phyloP scores from a whole-genome alignment of 1,284 basidiomycete species.

The Malassezia sp. region DNA sequence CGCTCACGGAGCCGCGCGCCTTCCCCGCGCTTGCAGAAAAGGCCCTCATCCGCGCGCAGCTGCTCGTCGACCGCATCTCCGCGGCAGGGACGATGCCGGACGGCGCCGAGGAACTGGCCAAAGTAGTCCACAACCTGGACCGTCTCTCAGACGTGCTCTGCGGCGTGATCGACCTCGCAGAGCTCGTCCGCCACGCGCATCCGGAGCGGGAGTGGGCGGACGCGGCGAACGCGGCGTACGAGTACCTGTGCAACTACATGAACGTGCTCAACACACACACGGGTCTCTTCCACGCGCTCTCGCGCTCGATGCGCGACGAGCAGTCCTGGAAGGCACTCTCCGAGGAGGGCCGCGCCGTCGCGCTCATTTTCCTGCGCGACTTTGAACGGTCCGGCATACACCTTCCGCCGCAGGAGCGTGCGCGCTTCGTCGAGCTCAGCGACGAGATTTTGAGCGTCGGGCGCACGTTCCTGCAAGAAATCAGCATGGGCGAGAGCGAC shows the following conservation, averaged over 20 bases:
- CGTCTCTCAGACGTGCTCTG: slow-evolving; percentile 87
- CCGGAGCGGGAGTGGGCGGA: slow-evolving; percentile 72
- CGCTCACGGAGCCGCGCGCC: slow-evolving; percentile 26
- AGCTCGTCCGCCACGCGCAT: slow-evolving; percentile 83
- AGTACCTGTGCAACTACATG: slow-evolving; percentile 89
- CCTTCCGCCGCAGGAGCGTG: slow-evolving; percentile 64
- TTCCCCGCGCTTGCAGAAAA: slow-evolving; percentile 33
- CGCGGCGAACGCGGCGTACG: slow-evolving; percentile 76
- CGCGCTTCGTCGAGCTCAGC: slow-evolving; percentile 77
- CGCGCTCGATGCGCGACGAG: slow-evolving; percentile 45
- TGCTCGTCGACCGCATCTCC: slow-evolving; percentile 39
- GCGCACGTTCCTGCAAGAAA: slow-evolving; percentile 62
- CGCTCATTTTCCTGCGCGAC: slow-evolving; percentile 84
- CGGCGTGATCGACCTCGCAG: slow-evolving; percentile 89
- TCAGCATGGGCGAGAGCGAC: slow-evolving; percentile 16
- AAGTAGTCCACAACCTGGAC: slow-evolving; percentile 54
- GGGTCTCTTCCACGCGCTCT: slow-evolving; percentile 59
- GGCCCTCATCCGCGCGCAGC: slow-evolving; percentile 36
- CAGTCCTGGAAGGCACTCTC: slow-evolving; percentile 40
- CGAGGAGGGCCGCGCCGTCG: slow-evolving; percentile 53
- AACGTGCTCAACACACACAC: slow-evolving; percentile 90
- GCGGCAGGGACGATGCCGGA: slow-evolving; percentile 18
- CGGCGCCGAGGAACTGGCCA: slow-evolving; percentile 21
- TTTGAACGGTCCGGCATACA: slow-evolving; percentile 96
- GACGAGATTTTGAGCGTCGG: slow-evolving; percentile 82